phyloP scores from a whole-genome alignment of 2,329 filamentous ascomycete genomes.

The Fusarium oxysporum region DNA sequence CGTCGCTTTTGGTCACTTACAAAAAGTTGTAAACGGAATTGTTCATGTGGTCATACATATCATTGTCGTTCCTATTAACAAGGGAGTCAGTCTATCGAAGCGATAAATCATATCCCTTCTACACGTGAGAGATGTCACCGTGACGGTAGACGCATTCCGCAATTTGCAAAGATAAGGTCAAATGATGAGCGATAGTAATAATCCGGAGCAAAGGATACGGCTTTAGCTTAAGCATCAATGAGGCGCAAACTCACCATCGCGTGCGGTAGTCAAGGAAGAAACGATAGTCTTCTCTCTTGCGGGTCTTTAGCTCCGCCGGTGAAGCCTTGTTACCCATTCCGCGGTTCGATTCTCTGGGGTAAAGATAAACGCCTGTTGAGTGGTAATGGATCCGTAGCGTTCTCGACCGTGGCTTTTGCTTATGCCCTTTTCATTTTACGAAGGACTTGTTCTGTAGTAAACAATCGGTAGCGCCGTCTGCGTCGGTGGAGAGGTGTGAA shows the following conservation, averaged over 20 bases:
- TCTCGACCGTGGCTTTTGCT: constrained; percentile 9
- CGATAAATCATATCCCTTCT: constrained; percentile 10
- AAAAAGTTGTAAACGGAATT: constrained; percentile 88
- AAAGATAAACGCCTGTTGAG: background rate
- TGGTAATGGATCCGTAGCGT: background rate
- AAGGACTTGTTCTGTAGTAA: background rate
- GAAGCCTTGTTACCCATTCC: constrained; percentile 35
- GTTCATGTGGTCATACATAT: constrained; percentile 96
- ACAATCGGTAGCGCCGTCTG: constrained; percentile 9
- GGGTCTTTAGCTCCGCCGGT: constrained; percentile 63
- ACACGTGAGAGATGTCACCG: constrained; percentile 7
- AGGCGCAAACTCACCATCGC: constrained; percentile 72
- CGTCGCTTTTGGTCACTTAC: constrained; percentile 52
- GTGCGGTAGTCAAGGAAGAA: constrained; percentile 86
- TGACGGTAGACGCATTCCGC: constrained; percentile 12
- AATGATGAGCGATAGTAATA: background rate
- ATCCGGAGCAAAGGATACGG: background rate
- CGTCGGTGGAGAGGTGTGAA: constrained; percentile 24
- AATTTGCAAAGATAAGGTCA: constrained; percentile 1
- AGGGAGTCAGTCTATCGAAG: constrained; percentile 28
- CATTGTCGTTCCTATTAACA: constrained; percentile 81
- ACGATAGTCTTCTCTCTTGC: constrained; percentile 77
- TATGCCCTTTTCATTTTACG: background rate
- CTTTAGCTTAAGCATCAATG: background rate
- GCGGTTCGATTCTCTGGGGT: constrained; percentile 4